Percentiles rank a stretch among this genome's conserved stretches.
phyloP scores from a whole-genome alignment of 495 filamentous ascomycete genomes.

The Podospora australis region DNA sequence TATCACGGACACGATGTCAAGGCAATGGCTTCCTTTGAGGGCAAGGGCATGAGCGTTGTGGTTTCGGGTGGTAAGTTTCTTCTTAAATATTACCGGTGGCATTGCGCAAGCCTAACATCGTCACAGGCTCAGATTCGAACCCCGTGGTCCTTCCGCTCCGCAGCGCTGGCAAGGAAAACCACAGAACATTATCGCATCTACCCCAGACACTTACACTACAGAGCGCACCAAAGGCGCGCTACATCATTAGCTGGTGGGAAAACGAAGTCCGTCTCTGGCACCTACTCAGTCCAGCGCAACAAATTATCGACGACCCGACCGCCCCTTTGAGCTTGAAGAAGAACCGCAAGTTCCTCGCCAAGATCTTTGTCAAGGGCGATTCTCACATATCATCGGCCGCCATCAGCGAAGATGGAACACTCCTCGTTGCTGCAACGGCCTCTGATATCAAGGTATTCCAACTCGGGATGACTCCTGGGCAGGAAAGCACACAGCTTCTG shows the following conservation, averaged over 20 bases:
- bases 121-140: slow-evolving; percentile 71
- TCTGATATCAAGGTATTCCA: slow-evolving; percentile 75
- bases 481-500: slow-evolving; percentile 29
- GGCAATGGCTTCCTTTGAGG: slow-evolving; percentile 85
- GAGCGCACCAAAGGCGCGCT: slow-evolving; percentile 60
- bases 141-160: slow-evolving; percentile 76
- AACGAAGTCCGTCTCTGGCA: slow-evolving; percentile 82
- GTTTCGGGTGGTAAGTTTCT: slow-evolving; percentile 76
- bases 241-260: slow-evolving; percentile 92
- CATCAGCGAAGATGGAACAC: slow-evolving; percentile 63
- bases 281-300: slow-evolving; percentile 42
- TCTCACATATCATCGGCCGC: slow-evolving; percentile 79
- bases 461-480: slow-evolving; percentile 38
- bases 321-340: slow-evolving; percentile 29
- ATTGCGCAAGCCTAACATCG: slow-evolving; percentile 27
- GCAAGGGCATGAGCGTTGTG: slow-evolving; percentile 71
- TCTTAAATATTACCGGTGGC: not conserved
- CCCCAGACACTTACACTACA: slow-evolving; percentile 68
- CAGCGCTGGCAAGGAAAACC: slow-evolving; percentile 72
- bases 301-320: slow-evolving; percentile 37
- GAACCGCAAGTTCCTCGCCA: slow-evolving; percentile 58
- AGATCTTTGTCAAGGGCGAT: slow-evolving; percentile 71
- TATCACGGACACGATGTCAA: slow-evolving; percentile 93
- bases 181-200: slow-evolving; percentile 68
- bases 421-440: slow-evolving; percentile 71